Percentiles rank a stretch among this genome's conserved stretches.
Conservation (phyloP, 2,329 filamentous ascomycete genomes). For the Scedosporium dehoogii region DNA sequence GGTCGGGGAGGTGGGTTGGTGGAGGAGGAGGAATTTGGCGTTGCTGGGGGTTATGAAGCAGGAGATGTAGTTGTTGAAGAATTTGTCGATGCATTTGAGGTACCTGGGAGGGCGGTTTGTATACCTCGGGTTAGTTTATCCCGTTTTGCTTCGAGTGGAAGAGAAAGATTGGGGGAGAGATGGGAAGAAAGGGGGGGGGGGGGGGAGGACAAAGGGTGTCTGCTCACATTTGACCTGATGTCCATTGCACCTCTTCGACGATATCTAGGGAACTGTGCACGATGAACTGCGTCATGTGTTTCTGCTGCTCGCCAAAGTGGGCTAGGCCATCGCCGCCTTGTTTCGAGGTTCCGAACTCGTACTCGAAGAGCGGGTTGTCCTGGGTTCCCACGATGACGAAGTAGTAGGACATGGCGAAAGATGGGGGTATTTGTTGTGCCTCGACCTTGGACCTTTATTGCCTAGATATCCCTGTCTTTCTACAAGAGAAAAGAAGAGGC, state of each 20-base stretch:
- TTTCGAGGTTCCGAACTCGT: constrained; percentile 95
- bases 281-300: constrained; percentile 95
- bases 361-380: constrained; percentile 92
- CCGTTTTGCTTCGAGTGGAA: constrained; percentile 4
- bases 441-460: not conserved
- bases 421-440: not conserved
- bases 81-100: constrained; percentile 92
- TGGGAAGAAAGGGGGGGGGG: constrained; percentile 10
- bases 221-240: constrained; percentile 70
- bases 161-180: constrained; percentile 9
- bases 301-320: constrained; percentile 78
- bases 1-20: constrained; percentile 52
- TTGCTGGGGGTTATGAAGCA: constrained; percentile 91
- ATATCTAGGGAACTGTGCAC: constrained; percentile 90
- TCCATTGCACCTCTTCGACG: constrained; percentile 95
- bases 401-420: constrained; percentile 80
- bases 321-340: constrained; percentile 87
- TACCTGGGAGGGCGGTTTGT: constrained; percentile 48
- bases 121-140: not conserved
- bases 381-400: constrained; percentile 93
- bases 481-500: not conserved
- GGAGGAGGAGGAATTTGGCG: constrained; percentile 87
- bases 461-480: too few relatives aligned
- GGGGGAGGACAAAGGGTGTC: too few relatives aligned
- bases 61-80: constrained; percentile 91